Conservation (phyloP, 2,329 filamentous ascomycete species). For the Fusarium fracticaudum region DNA sequence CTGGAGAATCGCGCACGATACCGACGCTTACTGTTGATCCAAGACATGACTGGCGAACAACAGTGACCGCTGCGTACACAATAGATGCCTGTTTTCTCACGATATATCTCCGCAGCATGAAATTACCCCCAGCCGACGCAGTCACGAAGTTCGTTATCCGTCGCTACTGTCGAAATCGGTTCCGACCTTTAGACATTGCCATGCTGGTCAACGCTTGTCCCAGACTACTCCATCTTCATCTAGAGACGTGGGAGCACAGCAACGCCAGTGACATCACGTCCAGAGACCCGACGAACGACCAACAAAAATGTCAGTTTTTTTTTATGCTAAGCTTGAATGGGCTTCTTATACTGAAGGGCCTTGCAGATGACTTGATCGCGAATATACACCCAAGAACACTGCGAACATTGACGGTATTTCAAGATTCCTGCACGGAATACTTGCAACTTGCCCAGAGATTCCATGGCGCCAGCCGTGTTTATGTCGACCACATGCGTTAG, state of each 20-base stretch:
- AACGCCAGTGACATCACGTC: background rate
- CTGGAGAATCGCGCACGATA: background rate
- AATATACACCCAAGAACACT: background rate
- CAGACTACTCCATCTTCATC: background rate
- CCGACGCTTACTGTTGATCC: background rate
- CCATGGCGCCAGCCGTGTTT: background rate
- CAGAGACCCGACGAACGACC: background rate
- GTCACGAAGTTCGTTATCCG: background rate
- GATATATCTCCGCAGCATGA: background rate
- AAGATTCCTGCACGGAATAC: background rate
- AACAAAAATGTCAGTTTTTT: background rate
- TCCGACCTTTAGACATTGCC: background rate
- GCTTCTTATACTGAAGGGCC: background rate
- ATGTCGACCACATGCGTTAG: background rate
- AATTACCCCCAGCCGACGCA: background rate
- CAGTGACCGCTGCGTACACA: background rate
- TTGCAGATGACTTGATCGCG: background rate
- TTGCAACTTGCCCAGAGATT: rapidly evolving
- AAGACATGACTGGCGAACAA: background rate
- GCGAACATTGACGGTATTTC: background rate
- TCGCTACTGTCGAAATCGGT: background rate
- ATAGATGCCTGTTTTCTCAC: background rate
- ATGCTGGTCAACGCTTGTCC: background rate
- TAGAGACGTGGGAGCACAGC: background rate
- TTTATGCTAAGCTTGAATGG: background rate